Percentiles rank a stretch among this genome's conserved stretches.
Evolutionary conservation across 208 protist genomes (phyloP).

Genomic region (Leishmania aethiopica): DNA sequence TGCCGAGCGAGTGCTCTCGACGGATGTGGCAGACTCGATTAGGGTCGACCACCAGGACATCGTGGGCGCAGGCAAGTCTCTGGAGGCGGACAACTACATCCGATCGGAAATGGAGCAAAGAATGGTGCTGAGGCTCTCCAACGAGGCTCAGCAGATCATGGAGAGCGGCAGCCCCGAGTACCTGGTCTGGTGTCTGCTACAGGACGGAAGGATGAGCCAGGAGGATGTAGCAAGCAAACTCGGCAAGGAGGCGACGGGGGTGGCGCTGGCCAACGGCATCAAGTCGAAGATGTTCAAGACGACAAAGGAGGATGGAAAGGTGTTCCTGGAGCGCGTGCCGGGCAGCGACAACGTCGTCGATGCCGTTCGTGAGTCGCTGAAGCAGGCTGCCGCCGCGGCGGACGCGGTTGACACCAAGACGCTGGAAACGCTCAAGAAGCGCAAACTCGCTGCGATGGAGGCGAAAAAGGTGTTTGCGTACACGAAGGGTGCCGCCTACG

Average conservation of each 20-base stretch:
- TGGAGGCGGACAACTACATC: constrained; percentile 86
- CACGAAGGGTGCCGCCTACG: constrained; percentile 81
- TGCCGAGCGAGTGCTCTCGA: constrained; percentile 49
- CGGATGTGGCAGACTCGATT: constrained; percentile 55
- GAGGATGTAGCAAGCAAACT: constrained; percentile 53
- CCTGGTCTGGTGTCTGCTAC: constrained; percentile 64
- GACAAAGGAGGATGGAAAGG: constrained; percentile 73
- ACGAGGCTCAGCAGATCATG: constrained; percentile 81
- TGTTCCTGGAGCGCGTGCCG: constrained; percentile 49
- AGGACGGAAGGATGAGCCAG: constrained; percentile 42
- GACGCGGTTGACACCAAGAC: constrained; percentile 61
- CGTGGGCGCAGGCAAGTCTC: constrained; percentile 91
- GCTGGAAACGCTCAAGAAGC: constrained; percentile 89
- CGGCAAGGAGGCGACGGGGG: constrained; percentile 62
- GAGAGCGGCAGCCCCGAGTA: constrained; percentile 92
- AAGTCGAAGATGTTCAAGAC: constrained; percentile 93
- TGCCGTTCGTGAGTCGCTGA: constrained; percentile 42
- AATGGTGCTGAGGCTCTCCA: constrained; percentile 73
- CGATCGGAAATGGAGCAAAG: constrained; percentile 53
- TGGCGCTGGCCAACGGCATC: constrained; percentile 93
- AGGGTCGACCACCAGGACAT: constrained; percentile 86
- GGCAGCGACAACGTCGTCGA: constrained; percentile 39
- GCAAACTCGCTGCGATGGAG: constrained; percentile 88
- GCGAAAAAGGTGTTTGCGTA: constrained; percentile 83
- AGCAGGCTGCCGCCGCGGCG: constrained; percentile 25